phyloP scores from a whole-genome alignment of 2,329 filamentous ascomycete species.

The Neonectria hederae region DNA sequence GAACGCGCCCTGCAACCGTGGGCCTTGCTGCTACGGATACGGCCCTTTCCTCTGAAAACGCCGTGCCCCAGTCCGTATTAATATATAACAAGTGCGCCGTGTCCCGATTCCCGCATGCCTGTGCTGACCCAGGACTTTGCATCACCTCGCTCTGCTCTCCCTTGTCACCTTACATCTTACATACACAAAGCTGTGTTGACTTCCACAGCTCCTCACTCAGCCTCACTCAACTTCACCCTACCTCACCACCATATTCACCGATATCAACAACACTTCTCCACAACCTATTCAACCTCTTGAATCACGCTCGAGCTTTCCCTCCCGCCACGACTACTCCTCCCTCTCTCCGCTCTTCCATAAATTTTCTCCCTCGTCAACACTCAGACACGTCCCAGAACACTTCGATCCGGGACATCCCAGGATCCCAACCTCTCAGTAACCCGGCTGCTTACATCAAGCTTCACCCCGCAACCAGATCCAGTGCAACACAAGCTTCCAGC shows the following conservation, averaged over 20 bases:
- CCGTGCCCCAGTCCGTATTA: not conserved
- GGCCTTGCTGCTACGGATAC: no score
- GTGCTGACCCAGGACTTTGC: no score
- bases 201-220: no score
- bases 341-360: not conserved
- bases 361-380: not conserved
- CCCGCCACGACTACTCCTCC: not conserved
- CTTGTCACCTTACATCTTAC: not conserved
- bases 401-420: not conserved
- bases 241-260: no score
- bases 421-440: no score
- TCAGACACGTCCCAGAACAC: not conserved
- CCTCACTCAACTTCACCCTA: no score
- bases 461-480: not conserved
- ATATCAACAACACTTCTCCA: not conserved
- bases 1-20: slow-evolving; percentile 7
- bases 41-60: no score
- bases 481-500: not conserved
- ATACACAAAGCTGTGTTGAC: no score
- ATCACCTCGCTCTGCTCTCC: no score
- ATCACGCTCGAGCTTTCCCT: not conserved
- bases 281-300: not conserved
- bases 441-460: not conserved
- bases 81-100: not conserved
- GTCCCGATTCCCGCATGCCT: not conserved